Evolutionary conservation across 1,284 basidiomycete genomes (phyloP), one percentile per base, ranked within the genome.

Genomic region (Irpex sp.): DNA sequence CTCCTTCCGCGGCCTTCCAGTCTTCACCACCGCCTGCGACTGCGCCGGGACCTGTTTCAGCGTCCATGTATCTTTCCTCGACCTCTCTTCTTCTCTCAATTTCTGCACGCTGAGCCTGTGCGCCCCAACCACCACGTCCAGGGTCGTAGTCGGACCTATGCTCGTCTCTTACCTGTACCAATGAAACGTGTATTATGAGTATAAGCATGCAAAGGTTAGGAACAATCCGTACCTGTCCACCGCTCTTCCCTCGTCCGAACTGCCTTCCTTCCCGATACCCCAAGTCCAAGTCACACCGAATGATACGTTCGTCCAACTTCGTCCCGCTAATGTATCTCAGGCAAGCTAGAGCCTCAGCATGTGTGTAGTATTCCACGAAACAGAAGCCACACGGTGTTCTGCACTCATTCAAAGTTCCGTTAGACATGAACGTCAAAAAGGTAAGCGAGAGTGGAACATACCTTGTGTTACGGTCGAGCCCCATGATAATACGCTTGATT

Each of bases 401-500:
- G 71, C 46, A 11, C 26, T 13, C 7, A 6, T 15, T 7, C 57
- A 4, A 36, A 43, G 21, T 21, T 3, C 7, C 19, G 17, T 19
- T 8, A 58, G 37, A 26, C 4, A 4, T 3, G 26, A 4, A 26
- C 26, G 26, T 26, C 26, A 56, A 21, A 56, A 50, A 2, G 7
- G 47, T 7, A 15, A 15, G 57, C 56, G 51, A 21, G 54, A 62
- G 15, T 53, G 53, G 35, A 71, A 39, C 83, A 55, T 61, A 92
- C 93, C 96, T 91, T 57, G 92, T 93, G 74, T 98, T 95, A 63
- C 97, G 83, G 79, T 99, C 97, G 46, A 99, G 83, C 31, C 97
- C 97, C 97, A 99, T 99, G 71, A 99, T 99, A 69, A 99, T 97
- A 67, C 97, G 89, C 75, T 98, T 98, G 69, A 99, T 95, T 36